These are phyloP conservation scores for Penicillium lagena DNA, from an alignment of 495 filamentous ascomycete genomes.

Conservation along the genomic window DNA sequence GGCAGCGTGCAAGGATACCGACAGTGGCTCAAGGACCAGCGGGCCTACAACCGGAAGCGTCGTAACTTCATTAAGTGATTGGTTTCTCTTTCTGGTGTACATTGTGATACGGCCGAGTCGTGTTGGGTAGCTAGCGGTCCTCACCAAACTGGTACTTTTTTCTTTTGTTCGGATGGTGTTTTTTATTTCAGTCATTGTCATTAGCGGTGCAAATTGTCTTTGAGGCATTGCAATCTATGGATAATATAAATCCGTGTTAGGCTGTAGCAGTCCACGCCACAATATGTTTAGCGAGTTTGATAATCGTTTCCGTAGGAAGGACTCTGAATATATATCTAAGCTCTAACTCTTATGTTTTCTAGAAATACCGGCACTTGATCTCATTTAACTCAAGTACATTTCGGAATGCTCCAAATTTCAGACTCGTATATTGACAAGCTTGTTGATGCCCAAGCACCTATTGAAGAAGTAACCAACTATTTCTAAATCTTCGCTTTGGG, in stretches of 20 bases:
- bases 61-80: slow-evolving; percentile 48
- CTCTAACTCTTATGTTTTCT: no score
- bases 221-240: slow-evolving; percentile 17
- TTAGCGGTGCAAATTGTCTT: slow-evolving; percentile 19
- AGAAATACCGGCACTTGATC: no score
- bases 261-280: no score
- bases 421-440: no score
- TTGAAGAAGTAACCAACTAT: no score
- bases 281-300: no score
- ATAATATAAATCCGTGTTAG: no score
- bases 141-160: slow-evolving; percentile 10
- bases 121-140: not conserved
- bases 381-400: no score
- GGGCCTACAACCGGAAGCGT: slow-evolving; percentile 93
- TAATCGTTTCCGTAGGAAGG: no score
- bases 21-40: slow-evolving; percentile 94
- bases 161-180: slow-evolving; percentile 16
- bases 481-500: slow-evolving; percentile 10
- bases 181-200: slow-evolving; percentile 20
- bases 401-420: no score
- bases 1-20: slow-evolving; percentile 84
- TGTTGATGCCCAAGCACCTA: no score
- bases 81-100: slow-evolving; percentile 3
- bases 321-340: no score
- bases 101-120: slow-evolving; percentile 14